Evolutionary conservation across 1,284 basidiomycete genomes (phyloP), one percentile per base, ranked within the genome.

Genomic region (Ganoderma boninense): DNA sequence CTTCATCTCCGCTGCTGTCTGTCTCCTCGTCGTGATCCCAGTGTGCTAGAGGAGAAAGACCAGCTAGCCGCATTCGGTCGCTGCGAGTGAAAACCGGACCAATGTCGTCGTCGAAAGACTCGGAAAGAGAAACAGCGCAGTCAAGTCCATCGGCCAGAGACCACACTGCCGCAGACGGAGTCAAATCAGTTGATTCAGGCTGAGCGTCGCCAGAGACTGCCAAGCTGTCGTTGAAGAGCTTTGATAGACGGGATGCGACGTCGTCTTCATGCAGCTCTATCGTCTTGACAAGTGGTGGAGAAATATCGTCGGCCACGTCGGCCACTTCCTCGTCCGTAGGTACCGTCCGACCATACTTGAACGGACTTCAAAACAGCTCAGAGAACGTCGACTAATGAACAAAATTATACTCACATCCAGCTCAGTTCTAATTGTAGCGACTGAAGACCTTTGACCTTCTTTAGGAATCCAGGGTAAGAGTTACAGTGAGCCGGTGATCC

Each of bases 401-500:
- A 66, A 64, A 8, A 35, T n/a, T 8, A 49, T 26, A 77, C 86
- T 63, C 66, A 92, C 92, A 87, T 84, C 92, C 92, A 93, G n/a
- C 89, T 89, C 61, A 94, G 80, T 60, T 87, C 84, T 26, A 93
- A 81, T 44, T 85, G 84, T 8, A 93, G 82, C 14, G 90, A 84
- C 69, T 87, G 86, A 20, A 89, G 79, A 1, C 91, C 91, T 74
- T 87, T 88, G n/a, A 83, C 85, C 69, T 86, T 87, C 78, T 83
- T 86, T 71, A 92, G 74, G 68, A 84, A 87, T 1, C 73, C 71
- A 14, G 43, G 8, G 8, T 14, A 52, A n/a, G 10, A 11, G 5
- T 26, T 40, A 14, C 20, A 11, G 20, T 29, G 23, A 38, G 23
- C 35, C 42, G 38, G 8, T 20, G 20, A 54, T 10, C 13, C 26